Percentiles rank a stretch among this genome's conserved stretches.
These are phyloP conservation scores for Ophiostoma populinum DNA, from an alignment of 2,329 filamentous ascomycete genomes.

Conservation along the genomic window DNA sequence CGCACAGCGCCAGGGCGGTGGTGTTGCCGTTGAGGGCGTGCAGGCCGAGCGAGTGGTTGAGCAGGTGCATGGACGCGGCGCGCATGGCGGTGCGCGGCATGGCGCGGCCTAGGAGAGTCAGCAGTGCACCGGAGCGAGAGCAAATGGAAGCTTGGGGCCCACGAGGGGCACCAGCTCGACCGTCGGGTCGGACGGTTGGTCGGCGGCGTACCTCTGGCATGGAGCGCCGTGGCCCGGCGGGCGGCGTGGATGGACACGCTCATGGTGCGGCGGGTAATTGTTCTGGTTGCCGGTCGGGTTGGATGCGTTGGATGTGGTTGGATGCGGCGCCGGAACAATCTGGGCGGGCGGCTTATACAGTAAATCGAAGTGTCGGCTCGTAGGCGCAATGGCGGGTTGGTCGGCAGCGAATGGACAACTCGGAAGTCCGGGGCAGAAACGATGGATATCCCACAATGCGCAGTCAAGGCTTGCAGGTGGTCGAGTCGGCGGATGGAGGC, in stretches of 20 bases:
- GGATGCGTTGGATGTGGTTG: no score
- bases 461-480: constrained; percentile 2
- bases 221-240: constrained; percentile 31
- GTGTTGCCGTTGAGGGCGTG: constrained; percentile 26
- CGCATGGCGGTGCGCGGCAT: constrained; percentile 28
- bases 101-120: constrained; percentile 24
- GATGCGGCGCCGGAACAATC: no score
- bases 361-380: constrained; percentile 2
- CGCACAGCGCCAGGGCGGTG: constrained; percentile 36
- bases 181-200: no score
- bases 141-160: background rate
- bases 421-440: background rate
- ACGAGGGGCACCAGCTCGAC: background rate
- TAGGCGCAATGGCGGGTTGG: background rate
- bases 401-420: background rate
- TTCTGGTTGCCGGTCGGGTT: no score
- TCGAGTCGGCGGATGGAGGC: background rate
- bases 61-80: constrained; percentile 28
- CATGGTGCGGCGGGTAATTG: no score
- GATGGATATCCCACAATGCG: background rate
- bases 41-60: constrained; percentile 28
- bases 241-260: constrained; percentile 39
- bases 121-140: constrained; percentile 5
- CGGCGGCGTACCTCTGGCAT: constrained; percentile 25
- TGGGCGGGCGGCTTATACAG: no score